Evolutionary conservation across 257 asterid species (phyloP), one percentile per base, ranked within the genome.

Genomic region (Przewalskia tangutica): DNA sequence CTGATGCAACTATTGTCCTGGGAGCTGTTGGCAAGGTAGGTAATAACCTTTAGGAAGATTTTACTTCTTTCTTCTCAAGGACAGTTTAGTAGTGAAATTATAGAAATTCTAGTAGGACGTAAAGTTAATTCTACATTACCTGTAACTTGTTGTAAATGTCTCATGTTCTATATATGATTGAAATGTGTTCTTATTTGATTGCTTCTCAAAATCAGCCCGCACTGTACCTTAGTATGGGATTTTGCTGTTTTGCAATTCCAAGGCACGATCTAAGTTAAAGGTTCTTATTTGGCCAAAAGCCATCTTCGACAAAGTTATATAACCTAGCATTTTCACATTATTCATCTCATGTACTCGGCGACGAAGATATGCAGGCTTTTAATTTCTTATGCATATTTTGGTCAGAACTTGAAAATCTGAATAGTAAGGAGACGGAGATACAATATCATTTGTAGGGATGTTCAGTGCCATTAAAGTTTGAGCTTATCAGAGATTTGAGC

Each of bases 21-120:
- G 99, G 99, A 77, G 98, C 99, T 65, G 93, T 95, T 86, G 99
- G 99, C 93, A 93, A 95, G 98, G 99, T 95, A 91, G 64, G 79
- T 48, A 27, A 23, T 50, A 12, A 75, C 62, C 80, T 75, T 50
- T 27, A 75, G 62, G 62, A 13, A 23, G 62, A 75, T 50, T 50
- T 75, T 75, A 27, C 46, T 50, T 75, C 9, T 75, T 75, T 75
- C 23, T 73, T 73, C 79, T 73, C 20, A 7, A 73, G 46, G 46
- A 44, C 27, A 0, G 14, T 36, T 48, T 50, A 50, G 62, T 50
- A 0, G 46, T 48, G 79, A 73, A 48, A 48, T 7, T 13, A 40
- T 50, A 48, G 78, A 73, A 73, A 48, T 50, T 48, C 8, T 48
- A 23, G 60, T 27, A 7, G 60, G 46, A 50, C 2, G 9, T 50